Evolutionary conservation across 495 filamentous ascomycete species (phyloP), one percentile per base, ranked within the genome.

Genomic region (Lasiosphaeria ovina): DNA sequence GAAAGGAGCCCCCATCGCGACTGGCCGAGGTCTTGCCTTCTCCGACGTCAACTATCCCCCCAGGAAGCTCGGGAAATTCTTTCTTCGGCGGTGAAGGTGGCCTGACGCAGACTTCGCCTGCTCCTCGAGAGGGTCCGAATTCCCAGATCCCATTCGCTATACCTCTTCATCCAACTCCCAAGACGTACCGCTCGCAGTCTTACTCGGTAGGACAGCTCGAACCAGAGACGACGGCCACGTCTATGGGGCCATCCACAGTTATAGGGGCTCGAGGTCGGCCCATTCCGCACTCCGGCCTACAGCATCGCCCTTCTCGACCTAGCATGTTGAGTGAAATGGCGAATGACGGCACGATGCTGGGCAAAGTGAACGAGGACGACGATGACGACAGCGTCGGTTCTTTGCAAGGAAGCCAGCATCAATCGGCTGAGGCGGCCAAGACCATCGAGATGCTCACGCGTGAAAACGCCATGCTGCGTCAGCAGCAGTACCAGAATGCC

Each of bases 121-220:
- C 68, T 17, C 72, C 75, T 7, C 67, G 78, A 62, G 81, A 84
- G 67, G 68, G 16, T 42, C 62, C 77, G 11, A 80, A 78, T 47
- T 79, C 85, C 7, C 88, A 91, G 58, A 90, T 96, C 59, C 92
- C 92, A 12, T 95, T 97, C 61, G 83, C 90, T 6, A 96, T 96
- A 60, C 93, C 93, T 3, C 78, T 97, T 12, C 90, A 96, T 61
- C 93, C 93, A 4, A 94, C 92, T 0, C 90, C 89, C 9, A 94
- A 96, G 68, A 93, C 89, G 2, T 95, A 95, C 67, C 89, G 94
- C 35, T 98, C 94, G 12, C 91, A 96, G 75, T 98, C 94, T 5
- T 98, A 97, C 71, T 97, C 93, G 2, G 93, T 97, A 34, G 94
- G 94, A 32, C 94, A 98, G 70, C 73, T 90, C 61, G 92, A 97